A percentile compares a stretch with the other conserved stretches of the same genome.
Evolutionary conservation across 257 asterid genomes (phyloP).

Genomic region (Capsicum baccatum): DNA sequence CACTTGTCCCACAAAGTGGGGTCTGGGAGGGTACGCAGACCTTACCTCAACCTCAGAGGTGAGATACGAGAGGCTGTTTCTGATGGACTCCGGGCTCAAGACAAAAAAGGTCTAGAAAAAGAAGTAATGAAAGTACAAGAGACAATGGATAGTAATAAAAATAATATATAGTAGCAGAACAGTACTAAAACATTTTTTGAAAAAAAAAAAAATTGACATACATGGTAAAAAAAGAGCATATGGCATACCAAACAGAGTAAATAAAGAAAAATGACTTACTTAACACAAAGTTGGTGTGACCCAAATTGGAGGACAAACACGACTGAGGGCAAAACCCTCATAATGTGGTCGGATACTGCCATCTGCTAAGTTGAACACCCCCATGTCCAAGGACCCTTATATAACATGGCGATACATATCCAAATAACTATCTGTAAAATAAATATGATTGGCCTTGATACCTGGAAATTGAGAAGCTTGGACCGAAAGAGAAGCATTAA

Average conservation of each 20-base stretch:
- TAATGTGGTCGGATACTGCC: background rate
- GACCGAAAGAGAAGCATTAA: background rate
- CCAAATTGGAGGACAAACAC: background rate
- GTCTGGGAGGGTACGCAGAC: too few species aligned
- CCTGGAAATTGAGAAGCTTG: background rate
- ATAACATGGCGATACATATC: background rate
- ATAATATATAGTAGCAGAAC: too few species aligned
- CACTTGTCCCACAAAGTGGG: too few species aligned
- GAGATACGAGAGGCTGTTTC: too few species aligned
- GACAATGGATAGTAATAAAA: too few species aligned
- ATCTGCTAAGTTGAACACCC: background rate
- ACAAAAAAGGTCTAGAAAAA: too few species aligned
- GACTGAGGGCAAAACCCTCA: background rate
- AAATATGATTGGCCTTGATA: conserved; percentile 8
- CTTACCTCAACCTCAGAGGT: too few species aligned
- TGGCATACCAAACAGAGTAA: background rate
- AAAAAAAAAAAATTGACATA: too few species aligned
- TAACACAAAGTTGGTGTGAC: background rate
- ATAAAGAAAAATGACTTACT: background rate
- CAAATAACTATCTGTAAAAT: background rate
- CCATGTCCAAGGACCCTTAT: background rate
- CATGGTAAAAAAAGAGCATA: background rate
- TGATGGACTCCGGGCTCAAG: too few species aligned
- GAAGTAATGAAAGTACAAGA: too few species aligned
- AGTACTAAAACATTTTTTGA: too few species aligned